A percentile compares a stretch with the other conserved stretches of the same genome.
These are phyloP conservation scores for Rhodomyrtus tomentosa DNA, from an alignment of 345 rosid species.

Conservation along the genomic window DNA sequence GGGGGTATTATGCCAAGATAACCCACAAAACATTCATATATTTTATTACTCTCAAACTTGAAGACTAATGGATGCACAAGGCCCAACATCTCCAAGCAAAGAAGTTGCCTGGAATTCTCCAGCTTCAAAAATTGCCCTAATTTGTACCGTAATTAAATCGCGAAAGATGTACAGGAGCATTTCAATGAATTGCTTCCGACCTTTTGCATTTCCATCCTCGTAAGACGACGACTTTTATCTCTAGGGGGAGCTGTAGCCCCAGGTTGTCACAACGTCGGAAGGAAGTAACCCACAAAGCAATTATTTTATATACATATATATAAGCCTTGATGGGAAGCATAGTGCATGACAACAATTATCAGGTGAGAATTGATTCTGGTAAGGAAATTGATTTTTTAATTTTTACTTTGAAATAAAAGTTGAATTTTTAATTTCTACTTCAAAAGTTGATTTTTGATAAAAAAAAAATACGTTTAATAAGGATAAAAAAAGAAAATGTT, in stretches of 20 bases:
- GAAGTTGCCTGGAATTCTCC: not conserved
- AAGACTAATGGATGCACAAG: not conserved
- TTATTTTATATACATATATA: not conserved
- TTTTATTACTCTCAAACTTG: not conserved
- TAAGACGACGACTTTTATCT: conserved; percentile 1
- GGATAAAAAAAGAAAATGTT: no score
- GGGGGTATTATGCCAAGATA: not conserved
- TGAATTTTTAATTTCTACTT: no score
- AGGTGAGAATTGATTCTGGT: no score
- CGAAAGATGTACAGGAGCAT: not conserved
- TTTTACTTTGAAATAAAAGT: no score
- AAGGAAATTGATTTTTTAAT: no score
- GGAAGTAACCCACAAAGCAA: not conserved
- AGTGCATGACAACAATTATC: no score
- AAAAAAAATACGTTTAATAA: no score
- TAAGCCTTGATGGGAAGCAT: no score
- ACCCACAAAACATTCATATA: not conserved
- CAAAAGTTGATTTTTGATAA: no score
- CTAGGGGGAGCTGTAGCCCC: not conserved
- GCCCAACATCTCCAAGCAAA: not conserved
- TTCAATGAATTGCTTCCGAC: not conserved
- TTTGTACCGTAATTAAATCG: no score
- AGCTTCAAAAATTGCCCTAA: not conserved
- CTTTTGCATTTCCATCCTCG: conserved; percentile 3
- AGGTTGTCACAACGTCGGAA: not conserved